Evolutionary conservation across 306 rosid species (phyloP), one percentile per base, ranked within the genome.

Genomic region (Mimosa bimucronata): DNA sequence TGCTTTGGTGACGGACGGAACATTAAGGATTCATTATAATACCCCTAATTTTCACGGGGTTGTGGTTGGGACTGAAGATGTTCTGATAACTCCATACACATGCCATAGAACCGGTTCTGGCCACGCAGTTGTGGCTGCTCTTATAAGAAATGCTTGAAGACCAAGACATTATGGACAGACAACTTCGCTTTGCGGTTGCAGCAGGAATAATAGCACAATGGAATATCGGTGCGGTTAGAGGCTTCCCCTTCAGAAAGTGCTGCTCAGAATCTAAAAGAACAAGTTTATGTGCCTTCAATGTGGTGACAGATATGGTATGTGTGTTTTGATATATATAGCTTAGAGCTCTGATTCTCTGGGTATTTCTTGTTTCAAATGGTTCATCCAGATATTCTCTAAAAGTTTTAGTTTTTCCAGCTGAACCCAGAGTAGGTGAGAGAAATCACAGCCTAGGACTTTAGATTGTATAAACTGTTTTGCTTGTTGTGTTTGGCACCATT

Each of bases 41-140:
- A 73, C 94, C 74, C 97, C 98, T 78, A 70, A 81, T 5, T 93
- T 90, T 58, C 88, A 96, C 26, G 97, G 98, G 7, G 85, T 81
- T 66, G 97, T 91, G 76, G 76, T 91, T 44, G 98, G 98, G 61
- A 96, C 98, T 2, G 99, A 96, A 84, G 98, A 96, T 78, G 99
- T 93, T 37, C 97, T 96, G 71, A 85, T 96, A 82, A 93, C 98
- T 46, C 99, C 99, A 2, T 91, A 81, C 85, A 96, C 99, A 3
- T 96, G 97, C 23, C 98, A 93, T 78, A 87, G 99, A 74, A 96
- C 97, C 13, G 98, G 98, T n/a, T 93, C 99, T 4, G 97, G 99
- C 2, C 98, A 96, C 60, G 99, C 99, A 1, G 80, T 96, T 68
- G 99, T 96, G 61, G 99, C 98, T 66, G 99, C 83, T 18, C 90